Evolutionary conservation across 2,329 filamentous ascomycete genomes (phyloP).

Genomic region (Alternaria metachromatica): DNA sequence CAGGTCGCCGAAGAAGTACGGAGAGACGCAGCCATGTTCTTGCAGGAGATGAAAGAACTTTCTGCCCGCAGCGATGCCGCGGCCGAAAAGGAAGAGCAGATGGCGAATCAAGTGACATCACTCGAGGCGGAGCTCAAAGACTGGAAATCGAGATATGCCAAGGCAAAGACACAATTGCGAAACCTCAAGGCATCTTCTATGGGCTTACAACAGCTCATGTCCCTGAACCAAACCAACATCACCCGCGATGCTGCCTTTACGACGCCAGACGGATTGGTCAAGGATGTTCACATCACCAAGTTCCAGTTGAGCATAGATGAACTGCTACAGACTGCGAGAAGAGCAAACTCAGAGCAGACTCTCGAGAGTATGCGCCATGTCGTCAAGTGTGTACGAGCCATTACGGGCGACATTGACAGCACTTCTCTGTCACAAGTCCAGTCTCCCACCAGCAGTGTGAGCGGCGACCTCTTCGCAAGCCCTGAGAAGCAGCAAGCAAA

Average conservation of each 20-base stretch:
- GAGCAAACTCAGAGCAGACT: constrained; percentile 74
- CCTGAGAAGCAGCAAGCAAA: constrained; percentile 65
- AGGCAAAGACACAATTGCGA: constrained; percentile 84
- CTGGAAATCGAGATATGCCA: constrained; percentile 90
- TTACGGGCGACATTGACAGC: constrained; percentile 77
- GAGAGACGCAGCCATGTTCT: constrained; percentile 79
- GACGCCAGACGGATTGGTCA: constrained; percentile 77
- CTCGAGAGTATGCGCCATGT: constrained; percentile 88
- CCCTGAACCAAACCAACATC: constrained; percentile 68
- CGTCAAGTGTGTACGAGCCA: constrained; percentile 79
- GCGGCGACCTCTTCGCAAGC: constrained; percentile 36
- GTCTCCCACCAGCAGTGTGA: constrained; percentile 46
- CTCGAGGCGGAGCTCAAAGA: constrained; percentile 85
- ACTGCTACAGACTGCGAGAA: constrained; percentile 77
- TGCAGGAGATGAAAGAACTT: constrained; percentile 87
- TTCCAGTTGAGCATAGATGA: constrained; percentile 97
- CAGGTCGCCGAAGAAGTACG: constrained; percentile 86
- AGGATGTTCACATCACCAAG: constrained; percentile 90
- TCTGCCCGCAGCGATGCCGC: constrained; percentile 80
- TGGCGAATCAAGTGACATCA: constrained; percentile 75
- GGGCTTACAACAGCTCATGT: constrained; percentile 68
- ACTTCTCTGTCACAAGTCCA: constrained; percentile 56
- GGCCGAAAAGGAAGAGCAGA: constrained; percentile 80
- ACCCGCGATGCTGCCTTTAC: constrained; percentile 71
- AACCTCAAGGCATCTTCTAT: constrained; percentile 81